A percentile compares a stretch with the other conserved stretches of the same genome.
These are phyloP conservation scores for Alternaria novae-zelandiae DNA, from an alignment of 2,329 filamentous ascomycete genomes.

Conservation along the genomic window DNA sequence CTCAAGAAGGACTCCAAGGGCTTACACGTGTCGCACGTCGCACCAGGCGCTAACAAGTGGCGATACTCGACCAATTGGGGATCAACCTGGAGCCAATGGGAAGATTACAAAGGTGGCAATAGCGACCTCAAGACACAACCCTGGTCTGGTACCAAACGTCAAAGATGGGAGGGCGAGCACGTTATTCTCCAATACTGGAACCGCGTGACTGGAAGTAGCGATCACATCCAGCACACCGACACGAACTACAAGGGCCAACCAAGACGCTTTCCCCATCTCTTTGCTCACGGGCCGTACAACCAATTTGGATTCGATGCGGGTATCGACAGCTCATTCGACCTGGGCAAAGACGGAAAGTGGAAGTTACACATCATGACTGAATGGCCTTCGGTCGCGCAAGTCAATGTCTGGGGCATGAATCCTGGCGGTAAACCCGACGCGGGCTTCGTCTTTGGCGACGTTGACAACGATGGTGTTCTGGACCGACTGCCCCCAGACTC, in stretches of 20 bases:
- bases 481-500: neutral
- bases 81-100: neutral
- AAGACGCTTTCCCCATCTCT: conserved; percentile 67
- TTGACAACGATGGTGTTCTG: neutral
- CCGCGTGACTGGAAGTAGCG: conserved; percentile 63
- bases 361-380: conserved; percentile 50
- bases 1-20: neutral
- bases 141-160: conserved; percentile 65
- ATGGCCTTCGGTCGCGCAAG: neutral
- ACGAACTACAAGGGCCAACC: conserved; percentile 46
- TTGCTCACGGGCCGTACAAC: conserved; percentile 15
- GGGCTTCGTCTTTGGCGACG: neutral
- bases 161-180: conserved; percentile 68
- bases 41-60: neutral
- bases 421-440: neutral
- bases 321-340: neutral
- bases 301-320: neutral
- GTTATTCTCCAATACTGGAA: conserved; percentile 70
- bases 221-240: conserved; percentile 67
- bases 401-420: neutral
- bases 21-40: neutral
- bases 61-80: neutral
- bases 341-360: neutral
- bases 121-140: conserved; percentile 11
- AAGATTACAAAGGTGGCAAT: neutral